Percentiles rank a stretch among this genome's conserved stretches.
Conservation (phyloP, 306 rosid genomes). For the Cicer bijugum region DNA sequence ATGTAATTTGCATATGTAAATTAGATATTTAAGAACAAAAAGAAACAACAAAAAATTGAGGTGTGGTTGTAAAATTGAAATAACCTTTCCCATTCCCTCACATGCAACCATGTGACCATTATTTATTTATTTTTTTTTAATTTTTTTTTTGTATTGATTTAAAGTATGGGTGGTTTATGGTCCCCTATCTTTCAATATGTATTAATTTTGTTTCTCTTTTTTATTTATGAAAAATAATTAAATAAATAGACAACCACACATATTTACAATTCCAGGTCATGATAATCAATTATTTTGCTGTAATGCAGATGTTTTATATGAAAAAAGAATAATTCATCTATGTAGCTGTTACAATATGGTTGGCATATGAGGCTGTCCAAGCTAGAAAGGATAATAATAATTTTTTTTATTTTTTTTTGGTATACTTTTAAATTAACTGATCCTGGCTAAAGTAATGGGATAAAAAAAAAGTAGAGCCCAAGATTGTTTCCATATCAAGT, state of each 20-base stretch:
- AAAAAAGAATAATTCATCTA: conserved; percentile 38
- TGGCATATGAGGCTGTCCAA: conserved; percentile 42
- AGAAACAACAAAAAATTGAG: background rate
- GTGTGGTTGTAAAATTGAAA: conserved; percentile 42
- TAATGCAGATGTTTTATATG: conserved; percentile 42
- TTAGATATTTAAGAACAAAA: conserved; percentile 4
- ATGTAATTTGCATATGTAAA: conserved; percentile 24
- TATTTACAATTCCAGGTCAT: conserved; percentile 43
- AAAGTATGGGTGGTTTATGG: conserved; percentile 95
- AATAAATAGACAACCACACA: conserved; percentile 26
- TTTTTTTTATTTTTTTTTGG: background rate
- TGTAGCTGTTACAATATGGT: conserved; percentile 38
- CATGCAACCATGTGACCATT: conserved; percentile 87
- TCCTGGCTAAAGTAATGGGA: conserved; percentile 20
- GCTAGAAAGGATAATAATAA: background rate
- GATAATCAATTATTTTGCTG: conserved; percentile 50
- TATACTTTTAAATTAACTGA: background rate
- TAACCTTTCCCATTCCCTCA: conserved; percentile 64
- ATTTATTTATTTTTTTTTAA: conserved; percentile 48
- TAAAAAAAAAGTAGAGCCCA: conserved; percentile 27
- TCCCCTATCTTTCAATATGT: conserved; percentile 73
- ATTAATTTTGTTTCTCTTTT: conserved; percentile 40
- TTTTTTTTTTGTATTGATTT: conserved; percentile 60
- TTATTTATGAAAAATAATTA: conserved; percentile 33
- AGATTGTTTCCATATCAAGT: conserved; percentile 46